Percentiles rank a stretch among this genome's conserved stretches.
Conservation (phyloP, 2,329 filamentous ascomycete species). For the Elsinoe batatas region DNA sequence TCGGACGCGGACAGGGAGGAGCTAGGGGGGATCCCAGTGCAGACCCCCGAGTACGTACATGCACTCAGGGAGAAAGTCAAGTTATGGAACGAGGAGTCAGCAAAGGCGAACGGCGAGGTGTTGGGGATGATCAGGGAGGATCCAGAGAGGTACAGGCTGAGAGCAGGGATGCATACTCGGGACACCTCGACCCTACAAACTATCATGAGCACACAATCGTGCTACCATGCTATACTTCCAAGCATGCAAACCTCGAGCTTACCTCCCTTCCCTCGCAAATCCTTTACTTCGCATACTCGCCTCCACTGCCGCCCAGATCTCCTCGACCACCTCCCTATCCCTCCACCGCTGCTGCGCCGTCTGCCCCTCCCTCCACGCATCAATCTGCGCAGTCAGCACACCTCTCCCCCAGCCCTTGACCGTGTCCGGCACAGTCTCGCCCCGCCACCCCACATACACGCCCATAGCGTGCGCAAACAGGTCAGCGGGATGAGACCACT, state of each 20-base stretch:
- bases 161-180: no score
- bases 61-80: no score
- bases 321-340: conserved; percentile 86
- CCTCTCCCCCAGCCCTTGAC: conserved; percentile 79
- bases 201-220: neutral
- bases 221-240: neutral
- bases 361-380: conserved; percentile 59
- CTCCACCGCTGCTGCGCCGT: conserved; percentile 55
- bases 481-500: conserved; percentile 81
- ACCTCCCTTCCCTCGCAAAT: conserved; percentile 59
- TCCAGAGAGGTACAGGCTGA: no score
- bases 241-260: neutral
- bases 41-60: no score
- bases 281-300: conserved; percentile 75
- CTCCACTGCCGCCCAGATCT: conserved; percentile 85
- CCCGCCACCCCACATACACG: conserved; percentile 83
- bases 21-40: no score
- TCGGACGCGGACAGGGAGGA: no score
- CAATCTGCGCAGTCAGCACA: conserved; percentile 69
- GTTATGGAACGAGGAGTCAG: no score
- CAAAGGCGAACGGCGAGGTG: no score
- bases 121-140: no score
- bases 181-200: no score
- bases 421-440: conserved; percentile 66
- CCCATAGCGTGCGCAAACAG: conserved; percentile 83